Conservation (phyloP, 2,329 filamentous ascomycete species). For the Aspergillus awamori region DNA sequence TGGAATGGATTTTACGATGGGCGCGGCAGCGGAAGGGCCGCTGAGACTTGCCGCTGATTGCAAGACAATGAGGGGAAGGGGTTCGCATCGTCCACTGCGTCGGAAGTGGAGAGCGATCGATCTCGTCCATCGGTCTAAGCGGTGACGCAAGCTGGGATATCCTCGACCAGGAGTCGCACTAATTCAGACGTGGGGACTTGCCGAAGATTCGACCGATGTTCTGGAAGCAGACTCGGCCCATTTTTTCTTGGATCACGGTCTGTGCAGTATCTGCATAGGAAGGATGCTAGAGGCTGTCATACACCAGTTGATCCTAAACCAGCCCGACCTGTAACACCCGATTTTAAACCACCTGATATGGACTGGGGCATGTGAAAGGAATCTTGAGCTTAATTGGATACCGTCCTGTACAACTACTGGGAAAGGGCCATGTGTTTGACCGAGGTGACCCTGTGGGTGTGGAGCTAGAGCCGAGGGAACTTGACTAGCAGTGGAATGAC, state of each 20-base stretch:
- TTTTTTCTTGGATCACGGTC: background rate
- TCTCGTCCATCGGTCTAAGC: constrained; percentile 1
- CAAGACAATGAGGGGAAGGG: background rate
- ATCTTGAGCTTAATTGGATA: background rate
- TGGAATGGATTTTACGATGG: constrained; percentile 49
- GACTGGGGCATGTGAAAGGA: background rate
- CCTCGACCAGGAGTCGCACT: background rate
- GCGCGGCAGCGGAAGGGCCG: constrained; percentile 33
- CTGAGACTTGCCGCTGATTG: background rate
- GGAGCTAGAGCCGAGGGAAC: no score
- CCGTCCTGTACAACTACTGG: background rate
- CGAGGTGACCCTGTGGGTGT: background rate
- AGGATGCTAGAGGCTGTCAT: background rate
- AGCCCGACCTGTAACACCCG: background rate
- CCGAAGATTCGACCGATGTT: constrained; percentile 4
- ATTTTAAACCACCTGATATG: background rate
- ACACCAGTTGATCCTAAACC: background rate
- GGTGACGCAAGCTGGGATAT: constrained; percentile 6
- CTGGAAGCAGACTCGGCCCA: constrained; percentile 3
- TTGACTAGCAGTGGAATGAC: no score
- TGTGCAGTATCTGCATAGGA: constrained; percentile 1
- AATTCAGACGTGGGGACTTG: background rate
- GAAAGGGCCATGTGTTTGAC: background rate
- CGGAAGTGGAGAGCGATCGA: constrained; percentile 13
- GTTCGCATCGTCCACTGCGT: constrained; percentile 5